Evolutionary conservation across 2,329 filamentous ascomycete genomes (phyloP), one percentile per base, ranked within the genome.

Genomic region (Botrytis squamosa): DNA sequence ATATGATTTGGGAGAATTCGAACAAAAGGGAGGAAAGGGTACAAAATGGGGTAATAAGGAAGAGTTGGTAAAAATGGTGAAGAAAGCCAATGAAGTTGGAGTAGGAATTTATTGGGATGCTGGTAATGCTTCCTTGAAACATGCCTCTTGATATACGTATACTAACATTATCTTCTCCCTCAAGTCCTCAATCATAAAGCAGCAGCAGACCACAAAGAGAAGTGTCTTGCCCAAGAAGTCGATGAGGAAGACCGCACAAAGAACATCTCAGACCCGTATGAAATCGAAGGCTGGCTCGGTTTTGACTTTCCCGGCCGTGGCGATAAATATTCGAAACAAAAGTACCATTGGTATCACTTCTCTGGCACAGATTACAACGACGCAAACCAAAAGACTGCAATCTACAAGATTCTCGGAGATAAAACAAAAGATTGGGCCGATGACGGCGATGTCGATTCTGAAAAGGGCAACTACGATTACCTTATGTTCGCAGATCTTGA

Each of bases 401-500:
- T 93, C 67, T 93, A 88, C 83, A 90, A 89, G 80, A 88, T 93
- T 66, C 80, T 89, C 4, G 90, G 88, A 0, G 87, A 86, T 25
- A 79, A 83, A 74, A 86, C 87, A 72, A 92, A 92, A 78, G 85
- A 86, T 55, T 93, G 91, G 91, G 88, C 88, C 4, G 78, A 85
- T 0, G 86, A 86, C 22, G 90, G 91, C 5, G 89, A 89, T 64
- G 85, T 85, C 42, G 85, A 87, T 33, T 85, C 76, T 16, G 84
- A 92, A 80, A 86, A 89, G 76, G 91, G 91, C 12, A 93, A 93
- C 78, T 90, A 88, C 60, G 89, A 91, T 80, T 93, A 90, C 79
- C 85, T 93, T 25, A 92, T 93, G 89, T 93, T 92, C 77, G 88
- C 89, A 9, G 89, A 93, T 80, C 81, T 93, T 57, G 91, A 93